A percentile compares a stretch with the other conserved stretches of the same genome.
These are phyloP conservation scores for Triticum urartu DNA, from an alignment of 176 grass and related monocot species.

Conservation along the genomic window DNA sequence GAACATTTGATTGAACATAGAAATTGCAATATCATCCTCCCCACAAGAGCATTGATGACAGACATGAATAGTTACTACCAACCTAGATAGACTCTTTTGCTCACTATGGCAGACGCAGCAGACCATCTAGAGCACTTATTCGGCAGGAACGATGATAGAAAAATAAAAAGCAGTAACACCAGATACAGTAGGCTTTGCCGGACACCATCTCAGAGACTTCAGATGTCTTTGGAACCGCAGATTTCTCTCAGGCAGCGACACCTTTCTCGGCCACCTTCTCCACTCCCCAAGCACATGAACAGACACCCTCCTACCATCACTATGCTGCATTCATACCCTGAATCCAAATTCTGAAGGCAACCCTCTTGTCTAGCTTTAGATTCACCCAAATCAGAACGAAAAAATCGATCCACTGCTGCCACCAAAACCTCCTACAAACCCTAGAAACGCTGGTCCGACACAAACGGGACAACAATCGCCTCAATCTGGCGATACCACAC, in stretches of 20 bases:
- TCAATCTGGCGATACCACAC: too few species aligned
- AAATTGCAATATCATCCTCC: background rate
- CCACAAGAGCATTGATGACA: slow-evolving; percentile 36
- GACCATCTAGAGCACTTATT: slow-evolving; percentile 66
- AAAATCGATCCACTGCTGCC: too few species aligned
- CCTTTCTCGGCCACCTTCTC: background rate
- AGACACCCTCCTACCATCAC: too few species aligned
- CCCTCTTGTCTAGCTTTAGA: too few species aligned
- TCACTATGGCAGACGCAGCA: slow-evolving; percentile 77
- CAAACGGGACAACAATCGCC: too few species aligned
- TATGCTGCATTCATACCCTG: too few species aligned
- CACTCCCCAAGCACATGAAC: too few species aligned
- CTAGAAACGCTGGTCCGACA: too few species aligned
- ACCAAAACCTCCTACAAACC: too few species aligned
- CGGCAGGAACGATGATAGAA: slow-evolving; percentile 1
- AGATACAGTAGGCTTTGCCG: background rate
- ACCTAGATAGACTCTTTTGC: background rate
- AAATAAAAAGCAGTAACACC: background rate
- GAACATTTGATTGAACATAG: too few species aligned
- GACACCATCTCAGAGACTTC: slow-evolving; percentile 24
- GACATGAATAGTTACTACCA: background rate
- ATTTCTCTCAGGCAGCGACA: background rate
- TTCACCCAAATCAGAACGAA: too few species aligned
- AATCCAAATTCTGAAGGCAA: too few species aligned
- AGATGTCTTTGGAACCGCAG: background rate